Base-by-base conservation (phyloP, 495 filamentous ascomycete genomes). In the Staphylotrichum tortipilum region DNA sequence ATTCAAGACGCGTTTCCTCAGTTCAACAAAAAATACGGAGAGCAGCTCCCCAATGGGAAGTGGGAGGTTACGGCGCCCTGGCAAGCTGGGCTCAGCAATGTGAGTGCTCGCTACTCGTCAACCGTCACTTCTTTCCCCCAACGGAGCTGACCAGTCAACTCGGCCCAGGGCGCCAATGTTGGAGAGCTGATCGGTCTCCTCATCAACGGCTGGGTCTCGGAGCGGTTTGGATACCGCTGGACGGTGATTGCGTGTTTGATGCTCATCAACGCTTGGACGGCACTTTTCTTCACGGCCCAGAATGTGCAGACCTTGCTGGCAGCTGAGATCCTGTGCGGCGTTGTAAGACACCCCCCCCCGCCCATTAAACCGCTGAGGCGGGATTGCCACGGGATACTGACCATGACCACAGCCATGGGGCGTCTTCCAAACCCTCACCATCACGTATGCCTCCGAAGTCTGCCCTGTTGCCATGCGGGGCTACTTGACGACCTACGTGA, bases 371-470 rank as follows among this genome's bases (percentile, higher is more conserved):
- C 3, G 15, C 18, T 37, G 28, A 22, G 2, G 12, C n/a, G n/a
- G n/a, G n/a, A n/a, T n/a, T n/a, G n/a, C n/a, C n/a, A n/a, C n/a
- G 11, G 28, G 10, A 23, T 44, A 31, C 37, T 51, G 12, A 59
- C 37, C n/a, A n/a, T 14, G 8, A 21, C 22, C 5, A 28, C 6
- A 67, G 34, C 76, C 75, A 11, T 89, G 85, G 85, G 86, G 86
- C 53, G 80, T 91, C 26, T 88, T 88, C 67, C 85, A 89, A 64
- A 89, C 86, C 1, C 66, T 78, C 24, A 85, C 83, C 42, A 82
- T 85, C 64, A 88, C 85, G 2, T 91, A 89, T 52, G 86, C 85
- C 35, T 86, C 84, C 40, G 86, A 91, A 59, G 83, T 88, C 31
- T 84, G 79, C 55, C 86, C 86, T 5, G 78, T 87, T 3, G 76